Evolutionary conservation across 805 yeast genomes (phyloP).

Genomic region (Ogataea chonburiensis): DNA sequence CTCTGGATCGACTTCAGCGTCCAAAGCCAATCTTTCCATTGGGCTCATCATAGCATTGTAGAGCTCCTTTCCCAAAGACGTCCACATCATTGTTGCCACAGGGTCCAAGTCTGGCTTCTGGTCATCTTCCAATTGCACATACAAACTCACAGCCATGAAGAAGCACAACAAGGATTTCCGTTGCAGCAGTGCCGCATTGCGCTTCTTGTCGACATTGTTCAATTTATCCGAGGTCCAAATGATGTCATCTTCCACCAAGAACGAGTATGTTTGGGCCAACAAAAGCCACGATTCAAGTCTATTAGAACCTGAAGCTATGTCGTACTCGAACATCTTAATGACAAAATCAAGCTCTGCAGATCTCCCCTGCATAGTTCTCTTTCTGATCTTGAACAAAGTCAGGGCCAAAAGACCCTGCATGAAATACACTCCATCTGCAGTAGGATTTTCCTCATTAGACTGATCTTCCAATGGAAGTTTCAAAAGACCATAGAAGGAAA

Average conservation of each 20-base stretch:
- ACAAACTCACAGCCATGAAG: constrained; percentile 62
- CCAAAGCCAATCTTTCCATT: constrained; percentile 60
- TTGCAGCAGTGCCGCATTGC: constrained; percentile 60
- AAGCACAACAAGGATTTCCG: constrained; percentile 71
- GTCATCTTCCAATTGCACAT: constrained; percentile 23
- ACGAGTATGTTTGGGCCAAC: constrained; percentile 76
- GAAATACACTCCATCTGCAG: constrained; percentile 60
- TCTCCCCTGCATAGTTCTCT: constrained; percentile 75
- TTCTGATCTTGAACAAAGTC: constrained; percentile 66
- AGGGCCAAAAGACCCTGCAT: constrained; percentile 67
- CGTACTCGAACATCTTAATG: constrained; percentile 60
- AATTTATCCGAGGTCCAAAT: constrained; percentile 90
- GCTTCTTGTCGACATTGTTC: constrained; percentile 58
- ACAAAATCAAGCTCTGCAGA: constrained; percentile 79
- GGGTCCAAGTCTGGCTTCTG: constrained; percentile 30
- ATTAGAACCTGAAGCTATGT: constrained; percentile 61
- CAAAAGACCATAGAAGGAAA: constrained; percentile 52
- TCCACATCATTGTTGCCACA: constrained; percentile 46
- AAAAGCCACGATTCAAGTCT: constrained; percentile 86
- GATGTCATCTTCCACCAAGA: constrained; percentile 81
- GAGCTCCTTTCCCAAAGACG: constrained; percentile 55
- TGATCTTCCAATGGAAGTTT: constrained; percentile 30
- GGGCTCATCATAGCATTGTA: constrained; percentile 60
- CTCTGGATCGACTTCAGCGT: constrained; percentile 1
- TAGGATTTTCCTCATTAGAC: constrained; percentile 36